A percentile compares a stretch with the other conserved stretches of the same genome.
Evolutionary conservation across 1,284 basidiomycete genomes (phyloP).

Genomic region (Garcileccinum viscosum): DNA sequence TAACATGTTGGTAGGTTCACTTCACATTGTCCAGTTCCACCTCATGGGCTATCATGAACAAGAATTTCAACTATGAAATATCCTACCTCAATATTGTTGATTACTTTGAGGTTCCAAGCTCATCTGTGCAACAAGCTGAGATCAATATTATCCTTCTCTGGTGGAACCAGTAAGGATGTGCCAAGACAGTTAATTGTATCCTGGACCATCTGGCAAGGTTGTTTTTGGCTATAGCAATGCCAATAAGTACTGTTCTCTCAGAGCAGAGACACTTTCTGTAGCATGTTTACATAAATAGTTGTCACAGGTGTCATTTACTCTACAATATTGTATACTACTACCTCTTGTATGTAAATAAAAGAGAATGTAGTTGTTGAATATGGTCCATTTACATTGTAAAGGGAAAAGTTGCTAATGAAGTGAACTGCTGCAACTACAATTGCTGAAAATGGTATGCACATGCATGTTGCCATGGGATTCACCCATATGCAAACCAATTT

Average conservation of each 20-base stretch:
- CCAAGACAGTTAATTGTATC: background rate
- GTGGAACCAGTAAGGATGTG: background rate
- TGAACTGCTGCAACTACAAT: background rate
- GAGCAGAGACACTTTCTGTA: background rate
- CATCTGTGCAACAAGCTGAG: background rate
- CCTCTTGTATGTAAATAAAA: background rate
- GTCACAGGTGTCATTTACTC: background rate
- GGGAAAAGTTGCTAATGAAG: background rate
- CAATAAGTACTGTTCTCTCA: background rate
- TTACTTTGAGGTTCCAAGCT: background rate
- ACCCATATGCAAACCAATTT: background rate
- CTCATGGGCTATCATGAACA: background rate
- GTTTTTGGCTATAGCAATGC: background rate
- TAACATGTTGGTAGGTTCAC: background rate
- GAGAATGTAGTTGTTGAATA: no score
- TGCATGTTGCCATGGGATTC: background rate
- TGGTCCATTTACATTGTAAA: background rate
- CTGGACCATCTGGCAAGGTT: background rate
- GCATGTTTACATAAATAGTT: background rate
- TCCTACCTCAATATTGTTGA: constrained; percentile 2
- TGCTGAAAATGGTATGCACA: no score
- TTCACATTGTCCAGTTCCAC: background rate
- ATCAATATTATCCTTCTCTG: background rate
- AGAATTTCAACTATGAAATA: background rate
- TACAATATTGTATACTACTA: background rate